A percentile compares a stretch with the other conserved stretches of the same genome.
phyloP scores from a whole-genome alignment of 768 basidiomycete species.

The Termitomyces sp. region DNA sequence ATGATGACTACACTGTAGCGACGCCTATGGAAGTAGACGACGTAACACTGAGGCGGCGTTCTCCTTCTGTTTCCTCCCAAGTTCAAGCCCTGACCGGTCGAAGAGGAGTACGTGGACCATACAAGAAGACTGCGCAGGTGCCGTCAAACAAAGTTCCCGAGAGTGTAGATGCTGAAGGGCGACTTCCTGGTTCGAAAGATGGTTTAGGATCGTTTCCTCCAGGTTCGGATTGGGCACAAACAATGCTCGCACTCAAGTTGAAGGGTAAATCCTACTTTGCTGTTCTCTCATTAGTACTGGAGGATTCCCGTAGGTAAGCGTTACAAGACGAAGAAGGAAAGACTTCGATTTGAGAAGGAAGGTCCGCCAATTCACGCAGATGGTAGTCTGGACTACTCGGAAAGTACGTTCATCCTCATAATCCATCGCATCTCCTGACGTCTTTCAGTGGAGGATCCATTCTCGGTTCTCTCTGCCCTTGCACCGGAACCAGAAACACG shows the following conservation, averaged over 20 bases:
- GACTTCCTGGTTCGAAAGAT: conserved; percentile 71
- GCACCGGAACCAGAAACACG: conserved; percentile 52
- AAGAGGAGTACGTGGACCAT: conserved; percentile 46
- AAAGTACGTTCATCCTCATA: conserved; percentile 40
- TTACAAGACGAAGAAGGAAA: conserved; percentile 78
- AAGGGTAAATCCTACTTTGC: conserved; percentile 43
- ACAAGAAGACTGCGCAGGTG: conserved; percentile 33
- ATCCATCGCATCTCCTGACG: neutral
- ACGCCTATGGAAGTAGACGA: conserved; percentile 45
- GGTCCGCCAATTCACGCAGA: conserved; percentile 68
- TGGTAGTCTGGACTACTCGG: conserved; percentile 72
- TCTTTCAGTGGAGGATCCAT: conserved; percentile 69
- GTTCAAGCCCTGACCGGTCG: conserved; percentile 29
- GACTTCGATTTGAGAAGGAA: conserved; percentile 68
- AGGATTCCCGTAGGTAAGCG: conserved; percentile 48
- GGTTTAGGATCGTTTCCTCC: conserved; percentile 70
- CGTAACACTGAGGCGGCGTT: conserved; percentile 30
- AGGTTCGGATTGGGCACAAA: conserved; percentile 63
- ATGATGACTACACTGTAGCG: conserved; percentile 26
- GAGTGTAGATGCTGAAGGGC: conserved; percentile 62
- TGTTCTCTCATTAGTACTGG: neutral
- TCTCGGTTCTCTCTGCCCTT: conserved; percentile 57
- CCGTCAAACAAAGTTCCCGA: conserved; percentile 27
- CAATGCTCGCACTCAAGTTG: conserved; percentile 68
- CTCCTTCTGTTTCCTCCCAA: conserved; percentile 40